Evolutionary conservation across 164 flowering plant species (phyloP).

Genomic region (Aristolochia californica): DNA sequence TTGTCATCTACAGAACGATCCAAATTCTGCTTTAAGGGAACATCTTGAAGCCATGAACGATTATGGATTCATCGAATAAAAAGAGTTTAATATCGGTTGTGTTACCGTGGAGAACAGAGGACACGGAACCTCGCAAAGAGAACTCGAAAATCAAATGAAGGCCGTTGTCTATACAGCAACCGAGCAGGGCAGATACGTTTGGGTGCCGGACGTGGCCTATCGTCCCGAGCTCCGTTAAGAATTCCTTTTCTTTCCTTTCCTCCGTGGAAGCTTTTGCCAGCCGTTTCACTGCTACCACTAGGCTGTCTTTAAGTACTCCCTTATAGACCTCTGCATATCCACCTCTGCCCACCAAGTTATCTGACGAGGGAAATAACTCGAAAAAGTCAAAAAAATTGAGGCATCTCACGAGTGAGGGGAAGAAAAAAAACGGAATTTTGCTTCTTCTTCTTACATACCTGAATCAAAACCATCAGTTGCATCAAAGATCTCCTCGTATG

Average conservation of each 20-base stretch:
- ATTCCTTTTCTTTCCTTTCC: constrained; percentile 80
- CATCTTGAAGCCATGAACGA: background rate
- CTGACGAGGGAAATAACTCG: constrained; percentile 25
- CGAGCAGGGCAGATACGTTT: constrained; percentile 64
- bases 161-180: constrained; percentile 87
- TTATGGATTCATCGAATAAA: background rate
- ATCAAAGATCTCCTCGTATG: constrained; percentile 56
- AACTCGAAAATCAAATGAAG: constrained; percentile 76
- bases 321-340: constrained; percentile 93
- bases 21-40: too few relatives aligned
- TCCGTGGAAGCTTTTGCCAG: constrained; percentile 43
- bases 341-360: constrained; percentile 82
- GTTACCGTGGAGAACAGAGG: constrained; percentile 90
- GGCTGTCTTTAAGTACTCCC: constrained; percentile 54
- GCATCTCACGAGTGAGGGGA: background rate
- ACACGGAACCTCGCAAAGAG: constrained; percentile 80
- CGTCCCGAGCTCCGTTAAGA: constrained; percentile 85
- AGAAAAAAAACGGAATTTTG: background rate
- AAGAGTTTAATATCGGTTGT: background rate
- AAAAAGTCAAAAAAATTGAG: background rate
- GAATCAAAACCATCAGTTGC: constrained; percentile 70
- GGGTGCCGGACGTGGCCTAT: constrained; percentile 81
- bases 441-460: constrained; percentile 26
- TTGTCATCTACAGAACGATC: constrained; percentile 39
- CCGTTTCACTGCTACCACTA: constrained; percentile 76